phyloP scores from a whole-genome alignment of 2,329 filamentous ascomycete genomes.

The Venturiaceae sp. region DNA sequence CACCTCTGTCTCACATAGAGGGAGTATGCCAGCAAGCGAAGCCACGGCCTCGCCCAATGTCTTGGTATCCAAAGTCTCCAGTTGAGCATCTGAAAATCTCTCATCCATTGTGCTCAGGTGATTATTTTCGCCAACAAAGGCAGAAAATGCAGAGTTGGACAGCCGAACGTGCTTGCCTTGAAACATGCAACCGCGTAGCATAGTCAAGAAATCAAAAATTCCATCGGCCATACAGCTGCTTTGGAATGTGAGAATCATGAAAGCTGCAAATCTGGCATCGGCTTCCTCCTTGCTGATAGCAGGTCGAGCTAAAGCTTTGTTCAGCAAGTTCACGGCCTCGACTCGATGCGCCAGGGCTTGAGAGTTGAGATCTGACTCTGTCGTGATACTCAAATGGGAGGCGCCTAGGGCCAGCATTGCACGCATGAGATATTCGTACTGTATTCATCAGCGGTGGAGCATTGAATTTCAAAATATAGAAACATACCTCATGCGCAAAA shows the following conservation, averaged over 20 bases:
- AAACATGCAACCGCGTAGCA: conserved; percentile 26
- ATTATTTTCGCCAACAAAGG: background rate
- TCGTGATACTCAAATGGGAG: conserved; percentile 49
- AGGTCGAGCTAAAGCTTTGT: conserved; percentile 25
- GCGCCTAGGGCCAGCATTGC: conserved; percentile 59
- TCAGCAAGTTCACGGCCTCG: conserved; percentile 47
- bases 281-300: conserved; percentile 20
- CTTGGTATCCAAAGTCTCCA: conserved; percentile 15
- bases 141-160: background rate
- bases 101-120: conserved; percentile 22
- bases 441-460: conserved; percentile 7
- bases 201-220: conserved; percentile 25
- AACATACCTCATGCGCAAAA: conserved; percentile 53
- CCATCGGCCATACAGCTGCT: conserved; percentile 27
- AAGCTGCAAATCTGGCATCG: conserved; percentile 27
- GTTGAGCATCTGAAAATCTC: conserved; percentile 15
- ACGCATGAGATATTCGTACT: conserved; percentile 62
- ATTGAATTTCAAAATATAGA: background rate
- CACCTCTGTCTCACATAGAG: conserved; percentile 19
- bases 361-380: conserved; percentile 39
- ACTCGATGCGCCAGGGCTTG: conserved; percentile 56
- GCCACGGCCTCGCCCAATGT: conserved; percentile 21
- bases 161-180: conserved; percentile 12
- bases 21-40: conserved; percentile 18
- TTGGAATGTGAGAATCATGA: conserved; percentile 26